These are phyloP conservation scores for Quercus alba DNA, from an alignment of 306 rosid species.

Conservation along the genomic window DNA sequence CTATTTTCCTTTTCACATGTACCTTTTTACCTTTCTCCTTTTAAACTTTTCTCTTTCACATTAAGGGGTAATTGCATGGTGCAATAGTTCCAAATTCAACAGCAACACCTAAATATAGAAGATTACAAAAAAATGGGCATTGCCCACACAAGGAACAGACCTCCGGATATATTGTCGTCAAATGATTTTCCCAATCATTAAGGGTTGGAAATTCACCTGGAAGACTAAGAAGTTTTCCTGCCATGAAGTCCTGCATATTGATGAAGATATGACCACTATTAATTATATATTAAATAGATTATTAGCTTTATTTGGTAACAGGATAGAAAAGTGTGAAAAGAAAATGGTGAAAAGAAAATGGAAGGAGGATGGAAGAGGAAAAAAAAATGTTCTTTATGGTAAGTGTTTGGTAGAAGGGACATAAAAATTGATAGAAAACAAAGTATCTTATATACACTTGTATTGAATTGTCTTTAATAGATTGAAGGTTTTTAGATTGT, in stretches of 20 bases:
- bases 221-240: conserved; percentile 73
- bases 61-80: too few species aligned
- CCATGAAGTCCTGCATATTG: conserved; percentile 78
- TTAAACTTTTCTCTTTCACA: too few species aligned
- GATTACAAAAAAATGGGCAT: conserved; percentile 3
- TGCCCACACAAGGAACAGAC: conserved; percentile 33
- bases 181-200: conserved; percentile 96
- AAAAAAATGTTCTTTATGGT: too few species aligned
- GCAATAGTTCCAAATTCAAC: neutral
- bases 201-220: conserved; percentile 95
- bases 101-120: conserved; percentile 18
- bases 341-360: too few species aligned
- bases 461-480: too few species aligned
- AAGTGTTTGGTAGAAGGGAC: too few species aligned
- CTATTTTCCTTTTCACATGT: too few species aligned
- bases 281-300: neutral
- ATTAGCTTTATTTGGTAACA: neutral
- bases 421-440: too few species aligned
- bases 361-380: too few species aligned
- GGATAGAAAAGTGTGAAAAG: neutral
- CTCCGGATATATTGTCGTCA: conserved; percentile 94
- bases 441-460: too few species aligned
- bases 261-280: neutral
- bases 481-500: too few species aligned
- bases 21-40: too few species aligned